Percentiles rank a stretch among this genome's conserved stretches.
Conservation (phyloP, 164 flowering plant genomes). For the Taxillus chinensis region DNA sequence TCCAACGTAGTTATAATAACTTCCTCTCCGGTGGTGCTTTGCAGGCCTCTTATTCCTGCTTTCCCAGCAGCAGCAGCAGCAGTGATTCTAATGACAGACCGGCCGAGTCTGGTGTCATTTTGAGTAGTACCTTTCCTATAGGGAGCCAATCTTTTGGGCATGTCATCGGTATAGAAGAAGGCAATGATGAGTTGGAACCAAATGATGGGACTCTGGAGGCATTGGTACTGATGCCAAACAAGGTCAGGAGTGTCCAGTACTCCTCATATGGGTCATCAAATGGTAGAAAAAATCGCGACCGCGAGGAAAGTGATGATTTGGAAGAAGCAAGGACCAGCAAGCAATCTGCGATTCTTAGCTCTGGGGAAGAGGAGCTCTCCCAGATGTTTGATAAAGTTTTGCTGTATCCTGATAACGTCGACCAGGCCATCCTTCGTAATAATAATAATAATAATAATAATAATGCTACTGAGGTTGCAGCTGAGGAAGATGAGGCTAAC, state of each 20-base stretch:
- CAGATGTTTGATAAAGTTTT: conserved; percentile 23
- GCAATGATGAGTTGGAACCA: neutral
- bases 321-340: conserved; percentile 18
- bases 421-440: too few relatives aligned
- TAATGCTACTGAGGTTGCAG: neutral
- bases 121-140: neutral
- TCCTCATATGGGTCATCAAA: neutral
- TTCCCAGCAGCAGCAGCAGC: neutral
- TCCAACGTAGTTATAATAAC: neutral
- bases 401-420: conserved; percentile 7
- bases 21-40: neutral
- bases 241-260: neutral
- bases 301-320: conserved; percentile 2
- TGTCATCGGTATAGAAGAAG: neutral
- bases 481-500: neutral
- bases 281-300: conserved; percentile 12
- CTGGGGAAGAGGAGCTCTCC: conserved; percentile 12
- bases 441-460: too few relatives aligned
- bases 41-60: neutral
- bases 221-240: neutral
- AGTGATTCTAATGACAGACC: neutral
- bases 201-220: neutral
- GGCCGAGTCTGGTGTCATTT: conserved; percentile 1
- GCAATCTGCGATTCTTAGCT: conserved; percentile 14
- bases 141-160: neutral